A percentile compares a stretch with the other conserved stretches of the same genome.
Evolutionary conservation across 1,284 basidiomycete genomes (phyloP).

Genomic region (Wolfiporia cocos): DNA sequence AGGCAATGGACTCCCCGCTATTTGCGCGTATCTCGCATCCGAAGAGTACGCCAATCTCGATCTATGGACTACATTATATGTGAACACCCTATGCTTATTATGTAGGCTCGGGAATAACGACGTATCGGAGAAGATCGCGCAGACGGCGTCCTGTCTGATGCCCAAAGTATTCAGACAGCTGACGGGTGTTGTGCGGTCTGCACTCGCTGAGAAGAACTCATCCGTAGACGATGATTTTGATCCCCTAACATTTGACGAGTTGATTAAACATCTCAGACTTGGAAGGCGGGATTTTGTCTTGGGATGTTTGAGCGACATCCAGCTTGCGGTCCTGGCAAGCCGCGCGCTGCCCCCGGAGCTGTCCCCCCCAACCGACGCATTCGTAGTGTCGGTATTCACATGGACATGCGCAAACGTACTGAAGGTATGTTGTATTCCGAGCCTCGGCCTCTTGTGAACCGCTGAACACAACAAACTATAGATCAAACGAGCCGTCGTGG

Average conservation of each 20-base stretch:
- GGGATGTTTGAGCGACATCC: slow-evolving; percentile 17
- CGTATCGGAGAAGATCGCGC: slow-evolving; percentile 26
- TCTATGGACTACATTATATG: not conserved
- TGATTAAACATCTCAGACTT: slow-evolving; percentile 12
- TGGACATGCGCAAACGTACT: slow-evolving; percentile 17
- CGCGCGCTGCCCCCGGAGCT: slow-evolving; percentile 13
- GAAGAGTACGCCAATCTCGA: slow-evolving; percentile 20
- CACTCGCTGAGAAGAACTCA: slow-evolving; percentile 11
- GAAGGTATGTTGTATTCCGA: slow-evolving; percentile 10
- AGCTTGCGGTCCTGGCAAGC: slow-evolving; percentile 16
- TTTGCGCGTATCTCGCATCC: slow-evolving; percentile 32
- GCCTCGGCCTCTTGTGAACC: too few species aligned
- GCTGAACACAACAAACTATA: too few species aligned
- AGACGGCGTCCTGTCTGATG: slow-evolving; percentile 28
- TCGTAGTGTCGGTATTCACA: slow-evolving; percentile 19
- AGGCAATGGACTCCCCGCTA: slow-evolving; percentile 25
- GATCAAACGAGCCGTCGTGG: too few species aligned
- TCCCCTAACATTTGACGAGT: slow-evolving; percentile 11
- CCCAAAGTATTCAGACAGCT: slow-evolving; percentile 24
- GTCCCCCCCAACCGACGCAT: slow-evolving; percentile 11
- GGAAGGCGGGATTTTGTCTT: slow-evolving; percentile 13
- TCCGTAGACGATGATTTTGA: slow-evolving; percentile 1
- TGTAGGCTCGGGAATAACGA: slow-evolving; percentile 27
- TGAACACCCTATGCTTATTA: not conserved
- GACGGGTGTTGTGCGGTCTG: slow-evolving; percentile 23